Evolutionary conservation across 805 yeast species (phyloP).

Genomic region (Wickerhamiella azyma): DNA sequence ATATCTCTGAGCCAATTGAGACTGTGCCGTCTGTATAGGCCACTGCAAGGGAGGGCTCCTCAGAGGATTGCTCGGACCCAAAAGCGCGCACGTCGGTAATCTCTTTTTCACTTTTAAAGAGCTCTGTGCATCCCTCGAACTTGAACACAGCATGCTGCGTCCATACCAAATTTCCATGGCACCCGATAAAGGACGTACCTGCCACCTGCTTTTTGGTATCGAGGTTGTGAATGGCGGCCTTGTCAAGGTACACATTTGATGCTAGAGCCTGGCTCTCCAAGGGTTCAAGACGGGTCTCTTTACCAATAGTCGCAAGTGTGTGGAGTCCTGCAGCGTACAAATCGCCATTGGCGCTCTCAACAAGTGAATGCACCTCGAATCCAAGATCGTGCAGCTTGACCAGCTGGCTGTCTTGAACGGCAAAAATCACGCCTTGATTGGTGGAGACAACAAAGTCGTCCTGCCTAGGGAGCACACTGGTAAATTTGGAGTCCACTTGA

Average conservation of each 20-base stretch:
- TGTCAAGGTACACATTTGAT: not conserved
- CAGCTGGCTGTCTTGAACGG: not conserved
- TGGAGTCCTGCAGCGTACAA: not conserved
- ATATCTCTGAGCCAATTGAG: constrained; percentile 2
- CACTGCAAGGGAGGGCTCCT: not conserved
- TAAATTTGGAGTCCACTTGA: constrained; percentile 38
- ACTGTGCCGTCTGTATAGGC: constrained; percentile 6
- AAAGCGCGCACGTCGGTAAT: not conserved
- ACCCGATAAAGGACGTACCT: not conserved
- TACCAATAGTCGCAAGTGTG: not conserved
- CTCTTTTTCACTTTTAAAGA: not conserved
- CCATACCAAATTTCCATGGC: not conserved
- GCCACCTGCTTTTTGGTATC: not conserved
- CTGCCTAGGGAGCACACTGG: constrained; percentile 26
- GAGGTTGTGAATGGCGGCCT: not conserved
- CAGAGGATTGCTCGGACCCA: not conserved
- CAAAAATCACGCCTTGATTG: constrained; percentile 10
- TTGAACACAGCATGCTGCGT: not conserved
- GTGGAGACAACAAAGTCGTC: constrained; percentile 16
- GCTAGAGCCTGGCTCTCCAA: constrained; percentile 9
- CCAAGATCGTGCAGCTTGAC: not conserved
- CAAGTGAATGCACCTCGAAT: not conserved
- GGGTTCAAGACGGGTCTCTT: not conserved
- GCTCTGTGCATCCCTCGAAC: not conserved
- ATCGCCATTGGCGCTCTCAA: not conserved